These are phyloP conservation scores for Zopfia rhizophila DNA, from an alignment of 2,329 filamentous ascomycete species.

Conservation along the genomic window DNA sequence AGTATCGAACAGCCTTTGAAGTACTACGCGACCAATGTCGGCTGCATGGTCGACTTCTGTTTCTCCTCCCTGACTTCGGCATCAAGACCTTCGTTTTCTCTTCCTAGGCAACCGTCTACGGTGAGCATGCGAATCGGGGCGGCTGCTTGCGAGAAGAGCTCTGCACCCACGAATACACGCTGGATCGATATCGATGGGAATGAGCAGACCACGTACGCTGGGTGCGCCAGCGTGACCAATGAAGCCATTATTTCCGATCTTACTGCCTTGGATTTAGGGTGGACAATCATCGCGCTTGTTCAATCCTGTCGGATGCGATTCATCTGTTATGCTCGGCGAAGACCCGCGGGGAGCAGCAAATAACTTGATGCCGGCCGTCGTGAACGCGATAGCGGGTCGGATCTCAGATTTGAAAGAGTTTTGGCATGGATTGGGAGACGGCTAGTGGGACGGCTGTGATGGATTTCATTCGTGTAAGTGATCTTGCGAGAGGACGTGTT, in stretches of 20 bases:
- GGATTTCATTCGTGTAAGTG: conserved; percentile 72
- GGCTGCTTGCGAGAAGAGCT: conserved; percentile 63
- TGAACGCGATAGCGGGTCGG: conserved; percentile 66
- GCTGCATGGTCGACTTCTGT: conserved; percentile 67
- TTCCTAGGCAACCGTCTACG: conserved; percentile 72
- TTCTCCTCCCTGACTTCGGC: conserved; percentile 62
- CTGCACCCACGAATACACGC: conserved; percentile 52
- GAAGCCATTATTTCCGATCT: conserved; percentile 71
- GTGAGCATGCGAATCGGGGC: conserved; percentile 47
- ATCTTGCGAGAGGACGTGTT: conserved; percentile 69
- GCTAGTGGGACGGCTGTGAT: conserved; percentile 70
- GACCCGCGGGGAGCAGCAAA: conserved; percentile 68
- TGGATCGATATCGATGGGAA: conserved; percentile 7
- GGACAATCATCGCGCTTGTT: conserved; percentile 71
- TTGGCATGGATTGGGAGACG: conserved; percentile 71
- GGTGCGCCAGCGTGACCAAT: conserved; percentile 40
- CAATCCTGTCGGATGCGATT: conserved; percentile 71
- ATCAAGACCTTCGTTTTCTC: conserved; percentile 73
- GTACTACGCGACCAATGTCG: conserved; percentile 73
- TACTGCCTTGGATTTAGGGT: conserved; percentile 65
- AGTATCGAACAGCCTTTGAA: conserved; percentile 67
- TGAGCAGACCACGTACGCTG: conserved; percentile 8
- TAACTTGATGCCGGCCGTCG: conserved; percentile 70
- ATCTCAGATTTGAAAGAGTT: conserved; percentile 63
- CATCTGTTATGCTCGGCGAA: conserved; percentile 69